A percentile compares a stretch with the other conserved stretches of the same genome.
phyloP scores from a whole-genome alignment of 768 basidiomycete genomes.

The Cyclocybe cylindracea region DNA sequence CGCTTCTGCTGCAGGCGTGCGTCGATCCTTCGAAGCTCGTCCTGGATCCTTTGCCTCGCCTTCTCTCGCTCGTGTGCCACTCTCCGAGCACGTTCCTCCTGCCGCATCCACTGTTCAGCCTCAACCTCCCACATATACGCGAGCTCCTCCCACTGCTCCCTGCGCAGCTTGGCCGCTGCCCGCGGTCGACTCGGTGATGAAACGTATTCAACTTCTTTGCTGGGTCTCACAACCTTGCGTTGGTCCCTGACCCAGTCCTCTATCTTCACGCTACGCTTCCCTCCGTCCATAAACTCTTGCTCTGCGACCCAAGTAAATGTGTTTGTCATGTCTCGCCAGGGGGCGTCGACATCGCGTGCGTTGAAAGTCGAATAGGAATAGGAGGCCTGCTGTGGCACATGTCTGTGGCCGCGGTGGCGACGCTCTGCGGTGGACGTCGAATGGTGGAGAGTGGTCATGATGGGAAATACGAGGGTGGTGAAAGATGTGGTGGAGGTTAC shows the following conservation, averaged over 20 bases:
- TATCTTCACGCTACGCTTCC: conserved; percentile 49
- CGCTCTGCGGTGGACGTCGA: conserved; percentile 12
- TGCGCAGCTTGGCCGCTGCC: conserved; percentile 18
- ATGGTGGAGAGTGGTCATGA: conserved; percentile 5
- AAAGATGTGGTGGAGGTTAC: neutral
- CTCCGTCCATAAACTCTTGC: conserved; percentile 47
- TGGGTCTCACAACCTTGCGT: conserved; percentile 38
- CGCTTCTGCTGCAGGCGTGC: conserved; percentile 49
- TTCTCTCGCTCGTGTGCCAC: conserved; percentile 46
- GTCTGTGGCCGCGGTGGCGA: conserved; percentile 6
- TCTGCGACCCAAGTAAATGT: conserved; percentile 54
- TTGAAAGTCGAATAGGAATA: conserved; percentile 11
- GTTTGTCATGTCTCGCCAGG: conserved; percentile 39
- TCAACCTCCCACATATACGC: conserved; percentile 53
- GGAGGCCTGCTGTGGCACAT: conserved; percentile 1
- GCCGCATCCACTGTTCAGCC: conserved; percentile 53
- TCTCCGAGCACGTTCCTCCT: conserved; percentile 46
- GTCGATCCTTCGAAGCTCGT: conserved; percentile 58
- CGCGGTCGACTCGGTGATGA: conserved; percentile 3
- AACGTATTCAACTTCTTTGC: neutral
- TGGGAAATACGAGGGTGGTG: neutral
- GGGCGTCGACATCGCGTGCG: conserved; percentile 11
- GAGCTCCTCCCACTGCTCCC: conserved; percentile 53
- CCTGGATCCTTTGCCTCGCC: conserved; percentile 47
- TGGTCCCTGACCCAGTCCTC: conserved; percentile 69